Percentiles rank a stretch among this genome's conserved stretches.
Evolutionary conservation across 225 moss, liverwort and hornwort genomes (phyloP).

Genomic region (Pleurozium schreberi): DNA sequence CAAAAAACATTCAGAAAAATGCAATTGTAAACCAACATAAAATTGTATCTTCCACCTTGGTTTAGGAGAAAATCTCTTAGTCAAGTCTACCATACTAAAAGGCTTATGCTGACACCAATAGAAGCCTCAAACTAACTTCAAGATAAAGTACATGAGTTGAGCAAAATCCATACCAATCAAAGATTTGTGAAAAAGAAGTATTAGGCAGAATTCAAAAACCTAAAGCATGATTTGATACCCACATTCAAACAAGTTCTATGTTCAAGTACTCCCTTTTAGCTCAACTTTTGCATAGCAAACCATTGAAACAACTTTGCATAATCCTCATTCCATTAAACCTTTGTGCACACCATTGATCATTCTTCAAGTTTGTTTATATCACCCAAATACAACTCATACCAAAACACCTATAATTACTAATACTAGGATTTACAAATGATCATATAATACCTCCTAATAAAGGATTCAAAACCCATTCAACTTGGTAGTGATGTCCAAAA

Average conservation of each 20-base stretch:
- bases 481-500: neutral
- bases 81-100: neutral
- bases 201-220: neutral
- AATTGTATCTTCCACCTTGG: neutral
- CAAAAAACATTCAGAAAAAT: neutral
- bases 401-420: neutral
- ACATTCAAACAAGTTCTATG: rapidly evolving
- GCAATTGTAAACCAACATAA: neutral
- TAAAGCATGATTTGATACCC: neutral
- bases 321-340: neutral
- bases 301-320: neutral
- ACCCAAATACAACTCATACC: neutral
- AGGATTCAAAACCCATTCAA: neutral
- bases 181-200: rapidly evolving
- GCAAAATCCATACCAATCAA: neutral
- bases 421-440: neutral
- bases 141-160: neutral
- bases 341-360: rapidly evolving
- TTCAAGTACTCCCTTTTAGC: neutral
- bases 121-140: neutral
- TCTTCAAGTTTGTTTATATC: rapidly evolving
- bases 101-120: neutral
- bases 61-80: neutral
- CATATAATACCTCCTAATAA: neutral
- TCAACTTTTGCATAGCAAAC: too few relatives aligned